Evolutionary conservation across 768 basidiomycete species (phyloP).

Genomic region (Strobilomyces confusus): DNA sequence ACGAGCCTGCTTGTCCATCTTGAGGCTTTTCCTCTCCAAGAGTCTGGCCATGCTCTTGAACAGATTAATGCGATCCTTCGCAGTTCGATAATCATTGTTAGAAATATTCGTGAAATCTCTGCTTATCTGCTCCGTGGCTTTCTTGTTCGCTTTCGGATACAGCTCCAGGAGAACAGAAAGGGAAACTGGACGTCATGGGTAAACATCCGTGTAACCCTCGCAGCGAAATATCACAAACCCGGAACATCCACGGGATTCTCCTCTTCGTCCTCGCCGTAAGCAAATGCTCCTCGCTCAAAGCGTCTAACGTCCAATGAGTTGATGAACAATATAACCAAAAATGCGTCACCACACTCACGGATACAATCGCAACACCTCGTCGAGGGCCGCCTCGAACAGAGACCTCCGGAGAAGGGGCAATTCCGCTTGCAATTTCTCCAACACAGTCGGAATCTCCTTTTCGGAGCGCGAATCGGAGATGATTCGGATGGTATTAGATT

Average conservation of each 20-base stretch:
- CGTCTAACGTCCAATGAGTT: conserved; percentile 4
- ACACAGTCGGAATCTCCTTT: background rate
- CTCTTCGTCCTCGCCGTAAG: background rate
- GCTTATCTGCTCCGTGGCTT: background rate
- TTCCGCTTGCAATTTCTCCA: conserved; percentile 3
- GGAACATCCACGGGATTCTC: background rate
- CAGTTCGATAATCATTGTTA: conserved; percentile 2
- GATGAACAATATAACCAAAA: background rate
- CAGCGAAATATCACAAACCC: background rate
- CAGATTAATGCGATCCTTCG: conserved; percentile 16
- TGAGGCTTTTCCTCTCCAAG: background rate
- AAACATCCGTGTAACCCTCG: background rate
- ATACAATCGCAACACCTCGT: conserved; percentile 19
- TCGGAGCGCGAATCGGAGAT: background rate
- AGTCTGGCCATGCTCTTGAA: conserved; percentile 2
- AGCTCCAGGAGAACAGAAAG: conserved; percentile 1
- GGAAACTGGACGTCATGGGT: conserved; percentile 5
- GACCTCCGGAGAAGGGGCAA: conserved; percentile 9
- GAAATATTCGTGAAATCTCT: conserved; percentile 4
- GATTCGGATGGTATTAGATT: background rate
- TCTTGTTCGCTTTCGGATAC: conserved; percentile 14
- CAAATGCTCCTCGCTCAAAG: conserved; percentile 15
- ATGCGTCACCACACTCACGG: conserved; percentile 12
- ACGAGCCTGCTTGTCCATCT: background rate
- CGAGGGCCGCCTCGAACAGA: conserved; percentile 25